These are phyloP conservation scores for Gossypium schwendimanii DNA, from an alignment of 441 rosid genomes.

Conservation along the genomic window DNA sequence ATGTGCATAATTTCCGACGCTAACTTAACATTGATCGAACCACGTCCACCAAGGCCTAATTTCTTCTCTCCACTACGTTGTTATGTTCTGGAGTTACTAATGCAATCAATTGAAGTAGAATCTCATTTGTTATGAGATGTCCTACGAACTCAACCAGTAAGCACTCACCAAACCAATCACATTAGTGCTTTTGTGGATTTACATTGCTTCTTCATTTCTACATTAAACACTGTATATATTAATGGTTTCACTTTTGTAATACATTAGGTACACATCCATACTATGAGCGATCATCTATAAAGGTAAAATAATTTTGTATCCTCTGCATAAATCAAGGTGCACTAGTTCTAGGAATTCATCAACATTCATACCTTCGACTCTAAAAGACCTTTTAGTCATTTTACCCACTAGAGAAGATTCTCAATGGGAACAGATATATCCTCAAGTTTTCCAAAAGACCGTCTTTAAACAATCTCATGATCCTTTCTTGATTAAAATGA, in stretches of 20 bases:
- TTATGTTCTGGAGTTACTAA: not conserved
- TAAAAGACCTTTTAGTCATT: not conserved
- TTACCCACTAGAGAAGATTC: not conserved
- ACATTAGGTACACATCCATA: not conserved
- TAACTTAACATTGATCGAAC: not conserved
- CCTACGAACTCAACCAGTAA: not conserved
- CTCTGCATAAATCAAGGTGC: not conserved
- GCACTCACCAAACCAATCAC: not conserved
- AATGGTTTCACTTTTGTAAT: not conserved
- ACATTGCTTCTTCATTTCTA: not conserved
- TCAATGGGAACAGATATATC: too few relatives aligned
- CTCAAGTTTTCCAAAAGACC: not conserved
- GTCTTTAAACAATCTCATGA: not conserved
- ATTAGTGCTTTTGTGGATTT: not conserved
- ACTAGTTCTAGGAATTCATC: not conserved
- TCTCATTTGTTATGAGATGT: not conserved
- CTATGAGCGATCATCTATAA: not conserved
- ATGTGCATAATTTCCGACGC: not conserved
- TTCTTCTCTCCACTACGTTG: not conserved
- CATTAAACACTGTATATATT: not conserved
- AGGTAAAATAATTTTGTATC: not conserved
- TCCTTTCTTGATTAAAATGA: not conserved
- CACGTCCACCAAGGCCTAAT: not conserved
- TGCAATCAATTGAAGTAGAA: not conserved
- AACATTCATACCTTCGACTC: not conserved